Evolutionary conservation across 2,329 filamentous ascomycete genomes (phyloP), one percentile per base, ranked within the genome.

Genomic region (Clarireedia homoeocarpa): DNA sequence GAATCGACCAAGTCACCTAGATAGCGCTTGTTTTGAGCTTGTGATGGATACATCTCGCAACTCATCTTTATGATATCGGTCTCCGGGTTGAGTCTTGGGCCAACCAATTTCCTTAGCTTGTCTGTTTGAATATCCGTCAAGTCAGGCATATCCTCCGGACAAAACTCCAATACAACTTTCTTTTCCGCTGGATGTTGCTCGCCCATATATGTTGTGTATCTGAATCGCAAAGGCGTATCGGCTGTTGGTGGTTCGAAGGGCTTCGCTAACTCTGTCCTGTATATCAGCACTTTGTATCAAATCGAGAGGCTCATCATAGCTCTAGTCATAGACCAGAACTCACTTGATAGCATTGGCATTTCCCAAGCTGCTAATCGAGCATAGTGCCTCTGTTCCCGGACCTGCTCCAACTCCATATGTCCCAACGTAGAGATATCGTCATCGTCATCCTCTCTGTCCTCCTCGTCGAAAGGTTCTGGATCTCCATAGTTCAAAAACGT

Each of bases 1-100:
- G 78, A 81, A 61, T 86, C 77, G 50, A 97, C 81, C 49, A 90
- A 72, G 65, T 95, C 89, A 53, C 84, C 86, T 23, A 99, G 78
- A 70, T 94, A 94, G n/a, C 89, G 84, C 79, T 97, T 99, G 77
- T 99, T 99, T 75, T 97, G 91, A 17, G 91, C 89, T 69, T 90
- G 87, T 55, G 91, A 88, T 69, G 89, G 84, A 71, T 88, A 95
- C 69, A 85, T 84, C 72, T 97, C 94, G 74, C 88, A 89, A 69
- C 88, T 91, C 80, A 99, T 96, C 73, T 89, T 91, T 65, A 96
- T 77, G 58, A 89, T 75, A 65, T 91, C 83, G 54, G 78, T 90
- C 64, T 85, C 79, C 0, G 91, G 92, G 75, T 97, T 94, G 78
- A 91, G 97, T 62, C 94, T 86, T 15, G 84, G 71, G 1, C 94